Evolutionary conservation across 805 yeast species (phyloP).

Genomic region (Candida odintsovae): DNA sequence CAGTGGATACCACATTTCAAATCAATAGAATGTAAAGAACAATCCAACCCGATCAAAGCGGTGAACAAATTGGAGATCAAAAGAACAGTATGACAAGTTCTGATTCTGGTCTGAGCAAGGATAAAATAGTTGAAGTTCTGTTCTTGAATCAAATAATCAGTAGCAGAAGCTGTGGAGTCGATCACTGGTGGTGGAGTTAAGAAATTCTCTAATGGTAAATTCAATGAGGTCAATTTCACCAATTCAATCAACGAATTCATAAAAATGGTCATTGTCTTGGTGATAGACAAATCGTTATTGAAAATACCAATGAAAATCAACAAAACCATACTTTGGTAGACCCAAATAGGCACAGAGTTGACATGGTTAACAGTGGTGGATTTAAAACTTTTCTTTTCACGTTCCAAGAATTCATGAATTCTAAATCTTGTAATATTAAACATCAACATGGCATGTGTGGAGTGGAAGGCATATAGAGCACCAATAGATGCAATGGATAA

Average conservation of each 20-base stretch:
- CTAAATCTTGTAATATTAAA: slow-evolving; percentile 63
- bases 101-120: slow-evolving; percentile 65
- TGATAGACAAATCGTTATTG: slow-evolving; percentile 59
- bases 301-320: slow-evolving; percentile 81
- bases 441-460: slow-evolving; percentile 64
- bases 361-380: slow-evolving; percentile 17
- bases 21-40: slow-evolving; percentile 39
- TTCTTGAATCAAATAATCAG: slow-evolving; percentile 21
- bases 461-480: slow-evolving; percentile 78
- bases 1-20: slow-evolving; percentile 65
- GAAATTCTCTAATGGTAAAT: slow-evolving; percentile 48
- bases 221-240: slow-evolving; percentile 67
- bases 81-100: slow-evolving; percentile 66
- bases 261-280: slow-evolving; percentile 73
- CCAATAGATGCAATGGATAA: slow-evolving; percentile 86
- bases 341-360: slow-evolving; percentile 76
- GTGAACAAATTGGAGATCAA: slow-evolving; percentile 55
- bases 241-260: slow-evolving; percentile 74
- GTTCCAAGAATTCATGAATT: slow-evolving; percentile 61
- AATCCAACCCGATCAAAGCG: slow-evolving; percentile 38
- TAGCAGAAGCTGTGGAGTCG: slow-evolving; percentile 24
- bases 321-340: slow-evolving; percentile 76
- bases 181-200: slow-evolving; percentile 35
- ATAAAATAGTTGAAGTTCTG: slow-evolving; percentile 47
- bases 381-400: slow-evolving; percentile 21